Evolutionary conservation across 1,139 yeast species (phyloP).

Genomic region (Kodamaea sp.): DNA sequence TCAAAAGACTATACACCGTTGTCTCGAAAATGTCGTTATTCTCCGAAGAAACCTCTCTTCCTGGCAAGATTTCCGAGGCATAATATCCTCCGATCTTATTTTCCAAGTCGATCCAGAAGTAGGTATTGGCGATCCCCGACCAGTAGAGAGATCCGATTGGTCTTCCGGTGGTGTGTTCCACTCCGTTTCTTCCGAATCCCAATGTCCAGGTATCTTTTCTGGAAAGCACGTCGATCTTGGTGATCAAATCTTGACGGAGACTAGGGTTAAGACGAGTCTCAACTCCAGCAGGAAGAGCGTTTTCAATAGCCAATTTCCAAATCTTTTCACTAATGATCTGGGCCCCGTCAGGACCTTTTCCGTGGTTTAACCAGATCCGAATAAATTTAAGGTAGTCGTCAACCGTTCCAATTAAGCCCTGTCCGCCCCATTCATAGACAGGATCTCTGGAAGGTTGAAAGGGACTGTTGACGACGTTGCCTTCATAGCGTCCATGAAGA

Average conservation of each 20-base stretch:
- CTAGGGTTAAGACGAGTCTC: background rate
- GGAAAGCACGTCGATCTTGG: background rate
- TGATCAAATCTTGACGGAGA: background rate
- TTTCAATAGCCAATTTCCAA: background rate
- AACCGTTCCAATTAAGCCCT: background rate
- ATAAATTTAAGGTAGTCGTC: background rate
- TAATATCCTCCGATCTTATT: background rate
- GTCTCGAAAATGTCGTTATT: too few relatives aligned
- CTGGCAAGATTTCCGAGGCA: background rate
- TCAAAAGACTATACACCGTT: too few relatives aligned
- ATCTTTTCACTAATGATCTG: background rate
- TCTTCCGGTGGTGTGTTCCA: background rate
- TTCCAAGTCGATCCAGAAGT: background rate
- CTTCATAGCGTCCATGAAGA: background rate
- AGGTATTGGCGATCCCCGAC: background rate
- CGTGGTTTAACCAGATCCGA: background rate
- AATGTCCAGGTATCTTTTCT: background rate
- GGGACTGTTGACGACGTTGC: background rate
- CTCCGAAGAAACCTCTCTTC: background rate
- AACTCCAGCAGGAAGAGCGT: background rate
- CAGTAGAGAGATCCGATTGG: background rate
- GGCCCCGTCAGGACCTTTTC: background rate
- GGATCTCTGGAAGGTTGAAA: background rate
- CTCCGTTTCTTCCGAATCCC: background rate
- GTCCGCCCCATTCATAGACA: background rate